phyloP scores from a whole-genome alignment of 306 rosid genomes.

The Ormosia semicastrata region DNA sequence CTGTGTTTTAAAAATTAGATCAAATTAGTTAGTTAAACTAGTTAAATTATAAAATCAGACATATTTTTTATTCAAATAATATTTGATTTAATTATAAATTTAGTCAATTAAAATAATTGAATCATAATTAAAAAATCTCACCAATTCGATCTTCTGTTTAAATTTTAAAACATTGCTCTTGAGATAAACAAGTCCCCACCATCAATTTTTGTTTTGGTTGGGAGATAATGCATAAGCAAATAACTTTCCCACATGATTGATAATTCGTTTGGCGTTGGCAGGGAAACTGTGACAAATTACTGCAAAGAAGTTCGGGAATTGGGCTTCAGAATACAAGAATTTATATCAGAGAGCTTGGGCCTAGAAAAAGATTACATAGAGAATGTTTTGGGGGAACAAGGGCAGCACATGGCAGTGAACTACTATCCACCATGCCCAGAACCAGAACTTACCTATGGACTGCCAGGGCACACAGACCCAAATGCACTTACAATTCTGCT shows the following conservation, averaged over 20 bases:
- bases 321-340: slow-evolving; percentile 57
- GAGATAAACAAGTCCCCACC: too few relatives aligned
- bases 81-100: too few relatives aligned
- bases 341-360: slow-evolving; percentile 82
- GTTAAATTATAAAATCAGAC: too few relatives aligned
- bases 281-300: slow-evolving; percentile 62
- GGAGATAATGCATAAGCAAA: neutral
- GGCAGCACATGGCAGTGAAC: slow-evolving; percentile 97
- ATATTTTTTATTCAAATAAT: too few relatives aligned
- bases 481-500: slow-evolving; percentile 89
- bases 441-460: slow-evolving; percentile 85
- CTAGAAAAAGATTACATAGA: slow-evolving; percentile 57
- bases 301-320: slow-evolving; percentile 60
- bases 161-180: too few relatives aligned
- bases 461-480: slow-evolving; percentile 95
- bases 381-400: slow-evolving; percentile 66
- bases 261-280: slow-evolving; percentile 15
- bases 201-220: too few relatives aligned
- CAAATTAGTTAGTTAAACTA: too few relatives aligned
- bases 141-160: too few relatives aligned
- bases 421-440: slow-evolving; percentile 90
- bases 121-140: too few relatives aligned
- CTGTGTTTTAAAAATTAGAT: too few relatives aligned
- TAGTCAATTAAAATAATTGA: too few relatives aligned
- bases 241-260: neutral